phyloP scores from a whole-genome alignment of 1,284 basidiomycete species.

The Apiotrichum brassicae region DNA sequence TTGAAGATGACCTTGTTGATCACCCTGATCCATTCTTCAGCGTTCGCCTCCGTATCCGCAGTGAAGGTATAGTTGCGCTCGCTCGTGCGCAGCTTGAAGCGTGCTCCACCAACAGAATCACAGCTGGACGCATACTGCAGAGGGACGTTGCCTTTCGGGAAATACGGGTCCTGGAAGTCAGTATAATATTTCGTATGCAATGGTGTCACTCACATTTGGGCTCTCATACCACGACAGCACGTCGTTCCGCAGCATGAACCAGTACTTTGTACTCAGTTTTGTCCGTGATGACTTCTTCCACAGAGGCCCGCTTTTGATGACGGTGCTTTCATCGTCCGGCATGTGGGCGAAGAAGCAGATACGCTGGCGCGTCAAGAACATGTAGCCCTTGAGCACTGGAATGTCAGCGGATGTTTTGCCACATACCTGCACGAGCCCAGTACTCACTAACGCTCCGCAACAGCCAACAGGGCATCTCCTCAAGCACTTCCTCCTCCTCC shows the following conservation, averaged over 20 bases:
- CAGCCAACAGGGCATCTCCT: conserved; percentile 86
- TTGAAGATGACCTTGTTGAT: conserved; percentile 84
- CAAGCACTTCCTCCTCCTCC: conserved; percentile 71
- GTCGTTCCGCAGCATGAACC: conserved; percentile 90
- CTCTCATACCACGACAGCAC: conserved; percentile 91
- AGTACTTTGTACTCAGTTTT: conserved; percentile 83
- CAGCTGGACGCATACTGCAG: conserved; percentile 85
- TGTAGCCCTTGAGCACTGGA: conserved; percentile 89
- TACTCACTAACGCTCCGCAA: conserved; percentile 76
- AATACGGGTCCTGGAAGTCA: conserved; percentile 74
- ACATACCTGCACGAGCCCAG: background rate
- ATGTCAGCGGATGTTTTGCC: conserved; percentile 1
- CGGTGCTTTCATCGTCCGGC: conserved; percentile 77
- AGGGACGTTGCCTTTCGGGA: conserved; percentile 89
- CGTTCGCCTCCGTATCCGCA: conserved; percentile 70
- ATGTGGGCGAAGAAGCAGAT: conserved; percentile 97
- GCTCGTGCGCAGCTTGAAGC: conserved; percentile 71
- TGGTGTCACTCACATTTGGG: conserved; percentile 61
- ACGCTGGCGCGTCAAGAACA: conserved; percentile 87
- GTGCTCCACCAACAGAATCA: conserved; percentile 65
- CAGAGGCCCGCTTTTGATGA: conserved; percentile 77
- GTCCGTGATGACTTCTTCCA: conserved; percentile 77
- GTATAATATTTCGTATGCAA: background rate
- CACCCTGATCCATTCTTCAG: conserved; percentile 89
- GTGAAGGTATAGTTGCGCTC: conserved; percentile 66